phyloP scores from a whole-genome alignment of 2,329 filamentous ascomycete species.

The Aspergillus viridinutans region DNA sequence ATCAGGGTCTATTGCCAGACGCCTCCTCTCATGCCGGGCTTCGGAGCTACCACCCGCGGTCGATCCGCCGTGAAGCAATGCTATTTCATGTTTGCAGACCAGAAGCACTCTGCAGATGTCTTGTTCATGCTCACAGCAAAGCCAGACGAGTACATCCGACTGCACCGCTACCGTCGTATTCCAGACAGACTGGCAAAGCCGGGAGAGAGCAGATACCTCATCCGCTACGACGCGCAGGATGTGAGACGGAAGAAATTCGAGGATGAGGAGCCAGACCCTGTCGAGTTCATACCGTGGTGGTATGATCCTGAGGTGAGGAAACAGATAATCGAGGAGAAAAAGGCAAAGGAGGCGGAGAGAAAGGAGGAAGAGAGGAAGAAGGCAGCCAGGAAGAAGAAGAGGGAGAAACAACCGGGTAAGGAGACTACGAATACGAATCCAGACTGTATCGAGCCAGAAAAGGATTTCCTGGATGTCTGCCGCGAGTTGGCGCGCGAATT shows the following conservation, averaged over 20 bases:
- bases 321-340: background rate
- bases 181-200: background rate
- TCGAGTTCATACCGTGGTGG: background rate
- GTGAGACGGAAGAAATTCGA: background rate
- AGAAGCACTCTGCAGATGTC: constrained; percentile 1
- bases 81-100: background rate
- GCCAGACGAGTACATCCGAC: constrained; percentile 10
- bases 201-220: background rate
- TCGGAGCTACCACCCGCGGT: constrained; percentile 13
- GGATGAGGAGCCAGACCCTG: background rate
- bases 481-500: background rate
- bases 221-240: background rate
- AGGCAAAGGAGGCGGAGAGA: background rate
- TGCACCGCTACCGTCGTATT: constrained; percentile 5
- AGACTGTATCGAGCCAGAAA: constrained; percentile 8
- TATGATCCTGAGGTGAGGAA: background rate
- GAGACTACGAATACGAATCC: background rate
- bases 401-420: background rate
- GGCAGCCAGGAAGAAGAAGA: background rate
- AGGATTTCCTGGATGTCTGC: constrained; percentile 8
- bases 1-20: constrained; percentile 4
- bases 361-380: constrained; percentile 3
- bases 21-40: constrained; percentile 10
- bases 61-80: constrained; percentile 7
- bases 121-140: constrained; percentile 16